A percentile compares a stretch with the other conserved stretches of the same genome.
Evolutionary conservation across 1,284 basidiomycete genomes (phyloP).

Genomic region (Cerioporus squamosus): DNA sequence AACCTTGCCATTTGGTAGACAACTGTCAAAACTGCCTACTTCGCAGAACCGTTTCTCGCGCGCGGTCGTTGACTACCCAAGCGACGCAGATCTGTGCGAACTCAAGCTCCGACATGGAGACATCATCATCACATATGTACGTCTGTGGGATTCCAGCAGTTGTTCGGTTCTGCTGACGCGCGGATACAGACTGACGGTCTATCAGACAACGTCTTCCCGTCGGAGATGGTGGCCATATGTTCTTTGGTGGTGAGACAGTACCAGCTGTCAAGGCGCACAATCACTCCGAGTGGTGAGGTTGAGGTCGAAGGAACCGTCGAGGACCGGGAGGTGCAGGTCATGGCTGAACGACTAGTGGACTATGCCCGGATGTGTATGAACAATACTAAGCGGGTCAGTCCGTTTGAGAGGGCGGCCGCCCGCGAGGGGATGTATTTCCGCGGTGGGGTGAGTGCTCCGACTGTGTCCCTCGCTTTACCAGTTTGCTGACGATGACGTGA

Average conservation of each 20-base stretch:
- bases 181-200: slow-evolving; percentile 80
- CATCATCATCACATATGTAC: slow-evolving; percentile 71
- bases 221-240: slow-evolving; percentile 72
- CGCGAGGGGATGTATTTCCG: slow-evolving; percentile 64
- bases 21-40: slow-evolving; percentile 70
- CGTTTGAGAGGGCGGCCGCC: slow-evolving; percentile 71
- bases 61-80: slow-evolving; percentile 63
- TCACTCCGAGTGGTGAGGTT: slow-evolving; percentile 9
- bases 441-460: slow-evolving; percentile 64
- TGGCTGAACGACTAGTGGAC: slow-evolving; percentile 74
- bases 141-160: slow-evolving; percentile 28
- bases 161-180: not conserved
- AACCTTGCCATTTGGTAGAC: slow-evolving; percentile 43
- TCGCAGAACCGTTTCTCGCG: slow-evolving; percentile 45
- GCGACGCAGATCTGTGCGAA: slow-evolving; percentile 67
- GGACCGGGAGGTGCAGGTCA: slow-evolving; percentile 62
- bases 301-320: slow-evolving; percentile 40
- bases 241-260: slow-evolving; percentile 57
- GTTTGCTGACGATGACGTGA: not conserved
- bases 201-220: slow-evolving; percentile 83
- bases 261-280: slow-evolving; percentile 26
- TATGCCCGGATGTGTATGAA: slow-evolving; percentile 74
- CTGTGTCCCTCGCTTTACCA: slow-evolving; percentile 22
- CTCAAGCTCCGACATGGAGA: slow-evolving; percentile 74
- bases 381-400: slow-evolving; percentile 63